phyloP scores from a whole-genome alignment of 148 eudicot genomes.

The Agrostemma githago region DNA sequence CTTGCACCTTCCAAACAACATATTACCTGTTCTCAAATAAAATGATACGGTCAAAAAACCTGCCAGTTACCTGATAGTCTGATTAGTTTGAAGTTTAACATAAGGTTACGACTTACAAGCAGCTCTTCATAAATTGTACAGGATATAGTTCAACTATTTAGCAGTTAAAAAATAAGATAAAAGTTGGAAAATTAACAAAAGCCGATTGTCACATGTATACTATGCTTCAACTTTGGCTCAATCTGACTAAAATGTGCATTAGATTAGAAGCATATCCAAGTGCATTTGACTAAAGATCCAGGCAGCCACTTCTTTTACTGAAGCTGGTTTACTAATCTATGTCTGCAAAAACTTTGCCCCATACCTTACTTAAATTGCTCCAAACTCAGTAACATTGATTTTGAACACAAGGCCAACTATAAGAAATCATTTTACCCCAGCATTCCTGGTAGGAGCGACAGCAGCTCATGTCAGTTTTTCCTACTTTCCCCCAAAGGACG shows the following conservation, averaged over 20 bases:
- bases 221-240: not conserved
- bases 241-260: not conserved
- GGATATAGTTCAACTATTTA: not conserved
- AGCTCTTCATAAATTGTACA: not conserved
- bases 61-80: not conserved
- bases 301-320: not conserved
- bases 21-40: constrained; percentile 47
- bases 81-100: not conserved
- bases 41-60: not conserved
- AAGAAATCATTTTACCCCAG: not conserved
- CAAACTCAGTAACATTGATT: not conserved
- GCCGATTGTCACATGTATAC: not conserved
- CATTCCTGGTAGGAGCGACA: not conserved
- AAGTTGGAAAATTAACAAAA: not conserved
- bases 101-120: not conserved
- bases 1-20: constrained; percentile 96
- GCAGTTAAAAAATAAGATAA: not conserved
- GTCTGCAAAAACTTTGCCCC: not conserved
- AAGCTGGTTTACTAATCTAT: not conserved
- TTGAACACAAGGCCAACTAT: not conserved
- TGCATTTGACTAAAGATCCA: not conserved
- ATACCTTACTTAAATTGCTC: not conserved
- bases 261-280: not conserved
- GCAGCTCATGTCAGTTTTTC: not conserved
- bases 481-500: not conserved